Evolutionary conservation across 345 rosid genomes (phyloP), one percentile per base, ranked within the genome.

Genomic region (Murraya koenigii): DNA sequence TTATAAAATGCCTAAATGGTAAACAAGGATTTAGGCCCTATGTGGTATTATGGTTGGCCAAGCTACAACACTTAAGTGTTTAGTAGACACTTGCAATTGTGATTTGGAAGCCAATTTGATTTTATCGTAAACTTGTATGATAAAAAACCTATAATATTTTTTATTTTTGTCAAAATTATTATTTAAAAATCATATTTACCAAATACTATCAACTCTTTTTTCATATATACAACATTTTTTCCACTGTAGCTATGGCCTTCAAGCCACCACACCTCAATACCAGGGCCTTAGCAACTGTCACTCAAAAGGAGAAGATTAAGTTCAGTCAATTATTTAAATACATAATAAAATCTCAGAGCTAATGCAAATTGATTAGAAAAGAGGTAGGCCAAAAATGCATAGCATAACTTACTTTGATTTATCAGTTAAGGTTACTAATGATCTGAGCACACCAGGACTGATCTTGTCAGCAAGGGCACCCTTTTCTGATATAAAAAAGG

Each of bases 401-500:
- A 33, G 15, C 55, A 78, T 25, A 54, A 79, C 88, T 88, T 79
- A 85, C 88, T 83, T 78, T 56, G 87, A 75, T 77, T 86, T 87
- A 83, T 92, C 96, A 61, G 86, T 82, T 71, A 92, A 87, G 3
- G 86, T 81, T 49, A 95, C 92, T 13, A 90, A 71, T 54, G 94
- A 92, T 82, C 82, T 86, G 60, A 92, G 87, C 60, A 88, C 88
- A 67, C 89, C 91, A 5, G 92, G 97, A 64, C 87, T 80, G 9
- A 84, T 85, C 87, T 81, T 90, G 83, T 94, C 97, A 44, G 97
- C 91, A 55, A 92, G 87, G 72, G 86, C 95, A 30, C 97, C 93
- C 72, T 85, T 86, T 72, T 94, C 94, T 23, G 93, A 92, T 79
- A 90, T 81, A 58, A 39, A 33, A 33, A 91, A 72, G 68, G 98